A percentile compares a stretch with the other conserved stretches of the same genome.
These are phyloP conservation scores for Hydnum rufescens DNA, from an alignment of 768 basidiomycete genomes.

Conservation along the genomic window DNA sequence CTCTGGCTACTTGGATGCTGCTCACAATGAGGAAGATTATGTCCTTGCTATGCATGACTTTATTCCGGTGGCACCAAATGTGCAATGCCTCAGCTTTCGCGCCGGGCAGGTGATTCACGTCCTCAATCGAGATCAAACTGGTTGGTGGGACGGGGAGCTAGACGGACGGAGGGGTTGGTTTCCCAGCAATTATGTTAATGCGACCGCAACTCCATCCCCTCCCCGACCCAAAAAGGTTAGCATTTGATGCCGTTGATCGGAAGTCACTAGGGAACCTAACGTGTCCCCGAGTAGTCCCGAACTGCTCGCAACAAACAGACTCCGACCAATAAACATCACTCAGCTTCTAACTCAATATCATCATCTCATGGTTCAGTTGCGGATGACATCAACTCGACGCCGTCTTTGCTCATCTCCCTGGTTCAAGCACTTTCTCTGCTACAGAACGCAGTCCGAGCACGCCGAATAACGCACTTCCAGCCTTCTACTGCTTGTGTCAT, in stretches of 20 bases:
- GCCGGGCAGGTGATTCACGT: constrained; percentile 86
- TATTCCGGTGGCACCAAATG: constrained; percentile 41
- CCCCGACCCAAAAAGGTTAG: neutral
- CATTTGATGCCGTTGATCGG: neutral
- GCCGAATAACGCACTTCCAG: constrained; percentile 67
- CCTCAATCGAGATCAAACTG: constrained; percentile 66
- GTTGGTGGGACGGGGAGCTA: constrained; percentile 98
- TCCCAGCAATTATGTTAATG: constrained; percentile 70
- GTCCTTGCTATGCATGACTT: constrained; percentile 92
- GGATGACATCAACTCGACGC: constrained; percentile 11
- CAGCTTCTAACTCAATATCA: neutral
- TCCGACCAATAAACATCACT: neutral
- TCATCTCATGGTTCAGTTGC: neutral
- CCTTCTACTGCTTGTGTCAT: constrained; percentile 91
- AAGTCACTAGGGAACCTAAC: no score
- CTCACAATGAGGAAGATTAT: no score
- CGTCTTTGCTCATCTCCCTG: constrained; percentile 49
- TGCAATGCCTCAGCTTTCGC: constrained; percentile 72
- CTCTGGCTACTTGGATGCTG: no score
- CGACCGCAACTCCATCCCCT: neutral
- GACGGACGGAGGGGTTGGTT: constrained; percentile 89
- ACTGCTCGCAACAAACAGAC: neutral
- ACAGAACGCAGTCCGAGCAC: constrained; percentile 64
- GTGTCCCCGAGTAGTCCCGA: no score
- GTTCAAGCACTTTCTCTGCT: constrained; percentile 71